phyloP scores from a whole-genome alignment of 1,139 yeast genomes.

The Candida neerlandica region DNA sequence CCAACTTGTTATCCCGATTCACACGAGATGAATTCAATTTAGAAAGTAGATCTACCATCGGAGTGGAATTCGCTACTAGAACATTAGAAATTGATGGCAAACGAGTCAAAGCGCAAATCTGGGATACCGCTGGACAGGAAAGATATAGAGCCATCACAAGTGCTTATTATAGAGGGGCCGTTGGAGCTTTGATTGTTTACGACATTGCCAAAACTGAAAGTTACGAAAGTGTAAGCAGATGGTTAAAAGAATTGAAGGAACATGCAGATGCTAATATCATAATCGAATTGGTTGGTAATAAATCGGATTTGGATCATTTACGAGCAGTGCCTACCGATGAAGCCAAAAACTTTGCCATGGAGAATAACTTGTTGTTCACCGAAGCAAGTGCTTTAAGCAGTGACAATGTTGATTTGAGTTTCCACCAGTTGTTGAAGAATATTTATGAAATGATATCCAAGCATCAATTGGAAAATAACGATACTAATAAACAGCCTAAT shows the following conservation, averaged over 20 bases:
- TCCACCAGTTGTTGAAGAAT: constrained; percentile 87
- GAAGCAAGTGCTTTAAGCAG: constrained; percentile 97
- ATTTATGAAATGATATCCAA: constrained; percentile 91
- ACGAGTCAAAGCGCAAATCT: constrained; percentile 94
- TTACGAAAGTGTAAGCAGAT: constrained; percentile 90
- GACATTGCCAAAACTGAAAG: constrained; percentile 93
- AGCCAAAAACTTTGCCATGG: constrained; percentile 93
- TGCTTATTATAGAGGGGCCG: constrained; percentile 97
- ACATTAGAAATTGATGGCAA: constrained; percentile 94
- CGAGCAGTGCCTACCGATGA: constrained; percentile 98
- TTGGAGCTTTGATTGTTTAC: constrained; percentile 93
- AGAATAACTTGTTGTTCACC: constrained; percentile 87
- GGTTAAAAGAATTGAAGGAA: constrained; percentile 94
- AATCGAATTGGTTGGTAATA: constrained; percentile 85
- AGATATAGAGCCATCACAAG: constrained; percentile 97
- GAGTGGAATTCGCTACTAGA: constrained; percentile 97
- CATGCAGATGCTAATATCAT: constrained; percentile 97
- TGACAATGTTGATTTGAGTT: constrained; percentile 92
- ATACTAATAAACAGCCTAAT: constrained; percentile 29
- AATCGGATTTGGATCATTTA: constrained; percentile 91
- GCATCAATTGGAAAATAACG: constrained; percentile 75
- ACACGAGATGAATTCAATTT: constrained; percentile 94
- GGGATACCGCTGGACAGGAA: constrained; percentile 99
- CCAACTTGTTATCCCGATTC: constrained; percentile 89
- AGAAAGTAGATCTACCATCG: constrained; percentile 93